A percentile compares a stretch with the other conserved stretches of the same genome.
phyloP scores from a whole-genome alignment of 441 rosid species.

The Francoa sonchifolia region DNA sequence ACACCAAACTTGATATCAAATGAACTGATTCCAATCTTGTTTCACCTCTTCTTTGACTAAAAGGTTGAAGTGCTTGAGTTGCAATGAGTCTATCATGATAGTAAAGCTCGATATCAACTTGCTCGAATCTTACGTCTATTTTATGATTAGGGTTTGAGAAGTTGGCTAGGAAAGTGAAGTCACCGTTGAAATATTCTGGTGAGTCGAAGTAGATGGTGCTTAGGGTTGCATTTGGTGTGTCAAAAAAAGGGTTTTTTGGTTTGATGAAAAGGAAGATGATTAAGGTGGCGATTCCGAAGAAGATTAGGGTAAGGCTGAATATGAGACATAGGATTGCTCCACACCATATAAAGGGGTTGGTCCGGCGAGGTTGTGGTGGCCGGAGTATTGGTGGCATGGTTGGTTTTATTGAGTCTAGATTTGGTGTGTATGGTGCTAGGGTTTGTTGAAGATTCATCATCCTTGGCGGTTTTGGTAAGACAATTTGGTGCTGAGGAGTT shows the following conservation, averaged over 20 bases:
- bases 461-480: constrained; percentile 27
- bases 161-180: constrained; percentile 47
- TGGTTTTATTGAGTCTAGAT: constrained; percentile 14
- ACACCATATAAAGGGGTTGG: constrained; percentile 60
- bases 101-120: constrained; percentile 43
- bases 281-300: constrained; percentile 65
- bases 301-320: constrained; percentile 60
- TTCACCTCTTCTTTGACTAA: constrained; percentile 43
- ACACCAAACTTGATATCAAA: constrained; percentile 61
- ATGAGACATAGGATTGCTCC: constrained; percentile 55
- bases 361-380: constrained; percentile 32
- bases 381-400: constrained; percentile 19
- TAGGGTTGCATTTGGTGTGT: constrained; percentile 60
- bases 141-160: constrained; percentile 71
- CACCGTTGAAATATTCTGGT: constrained; percentile 63
- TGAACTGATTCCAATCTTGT: constrained; percentile 41
- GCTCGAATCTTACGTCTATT: constrained; percentile 48
- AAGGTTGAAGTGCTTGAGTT: constrained; percentile 50
- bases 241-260: constrained; percentile 62
- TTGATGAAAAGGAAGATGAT: constrained; percentile 44
- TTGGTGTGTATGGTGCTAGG: constrained; percentile 15
- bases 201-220: constrained; percentile 63
- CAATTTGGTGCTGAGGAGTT: constrained; percentile 21
- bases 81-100: constrained; percentile 45
- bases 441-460: constrained; percentile 13